A percentile compares a stretch with the other conserved stretches of the same genome.
phyloP scores from a whole-genome alignment of 2,329 filamentous ascomycete genomes.

The Orbilia brochopaga region DNA sequence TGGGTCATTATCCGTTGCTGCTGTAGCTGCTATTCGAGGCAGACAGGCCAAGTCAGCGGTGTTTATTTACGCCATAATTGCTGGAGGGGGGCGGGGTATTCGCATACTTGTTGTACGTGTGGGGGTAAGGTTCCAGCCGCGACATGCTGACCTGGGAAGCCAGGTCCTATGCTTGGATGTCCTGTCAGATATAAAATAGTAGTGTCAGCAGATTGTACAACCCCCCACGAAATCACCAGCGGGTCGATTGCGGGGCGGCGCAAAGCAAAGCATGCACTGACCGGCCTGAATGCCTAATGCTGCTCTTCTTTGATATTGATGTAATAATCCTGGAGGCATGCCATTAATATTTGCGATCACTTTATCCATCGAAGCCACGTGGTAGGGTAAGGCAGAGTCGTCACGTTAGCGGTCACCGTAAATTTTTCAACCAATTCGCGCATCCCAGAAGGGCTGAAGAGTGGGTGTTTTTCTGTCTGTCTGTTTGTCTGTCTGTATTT shows the following conservation, averaged over 20 bases:
- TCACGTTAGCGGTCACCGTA: constrained; percentile 43
- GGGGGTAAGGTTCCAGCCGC: constrained; percentile 18
- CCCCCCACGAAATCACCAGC: no score
- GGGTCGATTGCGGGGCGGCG: no score
- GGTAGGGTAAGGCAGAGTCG: constrained; percentile 21
- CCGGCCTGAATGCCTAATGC: constrained; percentile 15
- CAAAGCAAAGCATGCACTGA: constrained; percentile 4
- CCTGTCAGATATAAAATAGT: constrained; percentile 7
- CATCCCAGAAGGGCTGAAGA: constrained; percentile 41
- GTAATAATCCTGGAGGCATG: constrained; percentile 50
- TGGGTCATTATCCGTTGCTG: constrained; percentile 19
- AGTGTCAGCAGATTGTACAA: constrained; percentile 8
- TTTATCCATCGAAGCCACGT: constrained; percentile 12
- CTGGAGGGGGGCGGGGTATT: background rate
- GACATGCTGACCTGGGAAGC: constrained; percentile 35
- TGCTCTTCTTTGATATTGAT: constrained; percentile 43
- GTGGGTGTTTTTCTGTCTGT: constrained; percentile 20
- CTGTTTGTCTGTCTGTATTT: constrained; percentile 6
- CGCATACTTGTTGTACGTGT: constrained; percentile 44
- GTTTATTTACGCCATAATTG: background rate
- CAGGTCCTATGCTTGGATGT: constrained; percentile 27
- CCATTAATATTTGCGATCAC: constrained; percentile 49
- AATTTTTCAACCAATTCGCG: constrained; percentile 48
- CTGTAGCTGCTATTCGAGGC: constrained; percentile 22
- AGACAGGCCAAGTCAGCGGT: background rate